These are phyloP conservation scores for Dioscorea dumetorum DNA, from an alignment of 106 monocot species.

Conservation along the genomic window DNA sequence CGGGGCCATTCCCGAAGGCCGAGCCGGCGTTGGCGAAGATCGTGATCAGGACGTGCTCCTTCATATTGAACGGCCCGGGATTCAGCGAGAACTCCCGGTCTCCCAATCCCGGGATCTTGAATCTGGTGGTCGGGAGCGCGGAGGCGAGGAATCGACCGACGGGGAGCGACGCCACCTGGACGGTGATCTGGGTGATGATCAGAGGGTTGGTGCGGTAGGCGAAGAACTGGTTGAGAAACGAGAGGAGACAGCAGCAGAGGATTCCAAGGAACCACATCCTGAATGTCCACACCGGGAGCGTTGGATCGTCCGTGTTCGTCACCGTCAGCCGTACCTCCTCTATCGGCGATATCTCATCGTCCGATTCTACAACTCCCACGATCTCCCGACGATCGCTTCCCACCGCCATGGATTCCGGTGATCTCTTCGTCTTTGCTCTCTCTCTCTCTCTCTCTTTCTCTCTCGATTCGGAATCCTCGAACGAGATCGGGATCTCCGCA, in stretches of 20 bases:
- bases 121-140: conserved; percentile 50
- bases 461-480: too few species aligned
- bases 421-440: neutral
- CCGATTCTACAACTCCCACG: neutral
- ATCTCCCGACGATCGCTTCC: too few species aligned
- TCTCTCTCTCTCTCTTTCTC: neutral
- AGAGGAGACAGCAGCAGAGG: conserved; percentile 65
- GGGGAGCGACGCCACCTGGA: conserved; percentile 93
- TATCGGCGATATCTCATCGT: conserved; percentile 76
- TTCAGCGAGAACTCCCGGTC: conserved; percentile 65
- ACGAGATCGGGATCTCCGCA: too few species aligned
- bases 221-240: conserved; percentile 98
- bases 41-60: conserved; percentile 94
- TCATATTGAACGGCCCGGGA: conserved; percentile 95
- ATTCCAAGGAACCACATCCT: conserved; percentile 90
- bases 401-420: neutral
- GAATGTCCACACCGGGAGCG: conserved; percentile 91
- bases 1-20: conserved; percentile 78
- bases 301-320: conserved; percentile 62
- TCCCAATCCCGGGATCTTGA: conserved; percentile 50
- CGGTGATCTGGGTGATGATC: conserved; percentile 84
- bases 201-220: conserved; percentile 83
- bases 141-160: conserved; percentile 58
- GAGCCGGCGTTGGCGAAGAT: conserved; percentile 96
- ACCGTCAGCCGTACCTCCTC: conserved; percentile 92